Conservation (phyloP, 139 green algal species). For the Chlorella sp. region DNA sequence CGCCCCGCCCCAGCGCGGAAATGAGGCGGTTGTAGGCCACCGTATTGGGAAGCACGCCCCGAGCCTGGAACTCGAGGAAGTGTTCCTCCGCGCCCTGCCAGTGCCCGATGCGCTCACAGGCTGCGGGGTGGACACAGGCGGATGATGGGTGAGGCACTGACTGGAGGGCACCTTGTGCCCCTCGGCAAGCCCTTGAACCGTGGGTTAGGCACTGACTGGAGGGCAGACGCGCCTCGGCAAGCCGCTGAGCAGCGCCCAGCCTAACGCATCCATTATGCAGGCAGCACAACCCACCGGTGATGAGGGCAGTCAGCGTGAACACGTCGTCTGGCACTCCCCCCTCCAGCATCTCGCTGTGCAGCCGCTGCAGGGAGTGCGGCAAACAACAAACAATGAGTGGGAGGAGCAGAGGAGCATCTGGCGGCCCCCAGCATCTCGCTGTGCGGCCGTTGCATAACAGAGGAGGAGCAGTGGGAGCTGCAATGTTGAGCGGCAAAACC, state of each 20-base stretch:
- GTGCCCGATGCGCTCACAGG: slow-evolving; percentile 31
- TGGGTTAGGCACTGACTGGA: too few species aligned
- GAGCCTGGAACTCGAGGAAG: slow-evolving; percentile 15
- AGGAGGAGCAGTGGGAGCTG: too few species aligned
- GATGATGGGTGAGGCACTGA: too few species aligned
- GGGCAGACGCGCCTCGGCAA: too few species aligned
- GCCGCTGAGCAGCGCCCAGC: background rate
- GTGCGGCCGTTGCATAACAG: too few species aligned
- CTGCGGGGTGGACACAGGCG: background rate
- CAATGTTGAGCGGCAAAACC: too few species aligned
- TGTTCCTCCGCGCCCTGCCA: slow-evolving; percentile 29
- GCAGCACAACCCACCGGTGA: slow-evolving; percentile 47
- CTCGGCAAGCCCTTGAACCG: too few species aligned
- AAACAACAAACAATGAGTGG: too few species aligned
- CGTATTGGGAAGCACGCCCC: slow-evolving; percentile 58
- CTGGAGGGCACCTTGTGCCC: too few species aligned
- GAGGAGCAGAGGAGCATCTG: too few species aligned
- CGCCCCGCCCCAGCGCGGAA: slow-evolving; percentile 32
- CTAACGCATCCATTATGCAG: background rate
- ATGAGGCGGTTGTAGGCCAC: slow-evolving; percentile 53
- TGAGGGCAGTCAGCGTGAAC: slow-evolving; percentile 86
- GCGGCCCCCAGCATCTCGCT: too few species aligned
- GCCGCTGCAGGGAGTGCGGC: slow-evolving; percentile 1
- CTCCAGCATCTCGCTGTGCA: slow-evolving; percentile 76
- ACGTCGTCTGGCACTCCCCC: slow-evolving; percentile 64